Conservation (phyloP, 1,284 basidiomycete genomes). For the Takashimella koratensis region DNA sequence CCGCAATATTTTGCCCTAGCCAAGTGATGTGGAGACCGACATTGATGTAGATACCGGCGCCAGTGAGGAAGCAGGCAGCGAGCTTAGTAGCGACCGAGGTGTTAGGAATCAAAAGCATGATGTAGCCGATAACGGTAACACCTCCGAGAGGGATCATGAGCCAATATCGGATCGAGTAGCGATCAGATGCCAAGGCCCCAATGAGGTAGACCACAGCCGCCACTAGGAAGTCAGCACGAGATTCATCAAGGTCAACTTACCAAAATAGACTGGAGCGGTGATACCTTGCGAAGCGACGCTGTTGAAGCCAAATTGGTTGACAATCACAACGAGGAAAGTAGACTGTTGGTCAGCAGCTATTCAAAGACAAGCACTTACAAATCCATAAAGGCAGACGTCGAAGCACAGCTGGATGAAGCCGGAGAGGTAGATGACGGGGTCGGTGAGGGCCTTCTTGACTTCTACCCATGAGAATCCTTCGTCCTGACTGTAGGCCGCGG, state of each 20-base stretch:
- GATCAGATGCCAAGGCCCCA: slow-evolving; percentile 11
- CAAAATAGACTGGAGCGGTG: slow-evolving; percentile 25
- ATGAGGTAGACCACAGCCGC: slow-evolving; percentile 13
- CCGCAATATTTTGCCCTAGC: slow-evolving; percentile 23
- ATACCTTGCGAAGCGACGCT: slow-evolving; percentile 21
- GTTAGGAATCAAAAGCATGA: slow-evolving; percentile 18
- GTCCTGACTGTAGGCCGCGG: slow-evolving; percentile 5
- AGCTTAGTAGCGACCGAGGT: slow-evolving; percentile 13
- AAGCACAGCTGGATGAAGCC: slow-evolving; percentile 27
- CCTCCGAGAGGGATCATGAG: slow-evolving; percentile 7
- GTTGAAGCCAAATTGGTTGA: slow-evolving; percentile 17
- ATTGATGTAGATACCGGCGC: slow-evolving; percentile 26
- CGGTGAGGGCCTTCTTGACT: slow-evolving; percentile 11
- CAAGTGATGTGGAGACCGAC: slow-evolving; percentile 30
- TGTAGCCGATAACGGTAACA: slow-evolving; percentile 16
- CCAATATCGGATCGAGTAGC: slow-evolving; percentile 9
- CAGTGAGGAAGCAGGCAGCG: slow-evolving; percentile 23
- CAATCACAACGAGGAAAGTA: slow-evolving; percentile 26
- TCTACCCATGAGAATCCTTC: slow-evolving; percentile 12
- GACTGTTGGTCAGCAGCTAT: slow-evolving; percentile 1
- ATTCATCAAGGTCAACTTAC: too few relatives aligned
- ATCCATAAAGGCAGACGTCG: slow-evolving; percentile 26
- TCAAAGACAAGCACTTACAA: neutral
- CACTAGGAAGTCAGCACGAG: too few relatives aligned
- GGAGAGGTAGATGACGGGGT: slow-evolving; percentile 15